Percentiles rank a stretch among this genome's conserved stretches.
Conservation (phyloP, 208 protist genomes). For the Angomonas ambiguus region DNA sequence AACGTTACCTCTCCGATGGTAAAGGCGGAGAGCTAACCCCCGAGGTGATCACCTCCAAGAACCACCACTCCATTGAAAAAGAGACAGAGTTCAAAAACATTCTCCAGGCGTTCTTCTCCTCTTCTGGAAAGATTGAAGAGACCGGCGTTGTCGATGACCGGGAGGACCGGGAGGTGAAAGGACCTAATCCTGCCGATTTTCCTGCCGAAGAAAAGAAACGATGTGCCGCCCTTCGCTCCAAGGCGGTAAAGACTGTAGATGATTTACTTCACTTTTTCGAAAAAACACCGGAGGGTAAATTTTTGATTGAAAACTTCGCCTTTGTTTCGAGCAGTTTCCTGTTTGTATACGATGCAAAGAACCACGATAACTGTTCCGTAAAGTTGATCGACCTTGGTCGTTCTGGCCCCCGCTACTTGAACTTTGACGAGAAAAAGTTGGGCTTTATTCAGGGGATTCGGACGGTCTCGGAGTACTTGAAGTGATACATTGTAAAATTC, state of each 20-base stretch:
- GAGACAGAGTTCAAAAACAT: slow-evolving; percentile 1
- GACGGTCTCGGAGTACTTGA: slow-evolving; percentile 23
- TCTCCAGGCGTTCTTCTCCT: neutral
- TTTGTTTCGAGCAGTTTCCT: slow-evolving; percentile 75
- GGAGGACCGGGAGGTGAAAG: neutral
- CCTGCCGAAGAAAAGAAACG: neutral
- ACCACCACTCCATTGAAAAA: neutral
- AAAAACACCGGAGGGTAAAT: slow-evolving; percentile 33
- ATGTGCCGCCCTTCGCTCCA: neutral
- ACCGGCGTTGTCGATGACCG: neutral
- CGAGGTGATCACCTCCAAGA: slow-evolving; percentile 6
- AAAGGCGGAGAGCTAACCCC: neutral
- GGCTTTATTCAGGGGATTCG: slow-evolving; percentile 63
- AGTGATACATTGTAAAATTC: too few relatives aligned
- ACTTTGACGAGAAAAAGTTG: slow-evolving; percentile 54
- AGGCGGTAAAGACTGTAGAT: neutral
- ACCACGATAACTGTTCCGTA: slow-evolving; percentile 14
- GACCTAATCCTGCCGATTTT: neutral
- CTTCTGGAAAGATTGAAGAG: neutral
- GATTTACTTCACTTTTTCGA: slow-evolving; percentile 55
- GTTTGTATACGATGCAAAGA: slow-evolving; percentile 58
- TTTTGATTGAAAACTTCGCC: slow-evolving; percentile 43
- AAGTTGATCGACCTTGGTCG: slow-evolving; percentile 72
- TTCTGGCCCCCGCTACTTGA: slow-evolving; percentile 47
- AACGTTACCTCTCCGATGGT: slow-evolving; percentile 23